A percentile compares a stretch with the other conserved stretches of the same genome.
Evolutionary conservation across 495 filamentous ascomycete genomes (phyloP).

Genomic region (Sordaria brevicollis): DNA sequence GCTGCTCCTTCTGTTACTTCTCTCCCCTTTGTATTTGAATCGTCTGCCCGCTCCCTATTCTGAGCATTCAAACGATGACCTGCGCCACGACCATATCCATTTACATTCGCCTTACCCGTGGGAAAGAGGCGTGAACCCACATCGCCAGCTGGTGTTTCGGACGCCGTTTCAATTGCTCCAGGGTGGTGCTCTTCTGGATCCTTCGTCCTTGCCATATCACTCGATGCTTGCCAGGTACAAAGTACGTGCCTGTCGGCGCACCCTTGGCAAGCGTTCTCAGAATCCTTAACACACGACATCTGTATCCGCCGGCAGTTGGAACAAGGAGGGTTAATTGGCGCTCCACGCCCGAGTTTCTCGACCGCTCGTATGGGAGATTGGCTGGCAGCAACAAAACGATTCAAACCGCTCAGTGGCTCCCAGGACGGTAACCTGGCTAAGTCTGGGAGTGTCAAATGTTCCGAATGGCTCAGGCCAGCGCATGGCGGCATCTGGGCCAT

Average conservation of each 20-base stretch:
- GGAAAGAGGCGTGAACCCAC: background rate
- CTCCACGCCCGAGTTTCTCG: constrained; percentile 63
- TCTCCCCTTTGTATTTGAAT: background rate
- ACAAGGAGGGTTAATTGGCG: constrained; percentile 65
- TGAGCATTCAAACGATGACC: background rate
- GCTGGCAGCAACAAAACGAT: constrained; percentile 17
- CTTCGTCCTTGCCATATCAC: background rate
- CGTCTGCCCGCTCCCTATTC: background rate
- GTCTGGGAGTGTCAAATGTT: constrained; percentile 17
- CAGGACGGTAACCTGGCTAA: background rate
- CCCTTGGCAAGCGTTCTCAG: constrained; percentile 66
- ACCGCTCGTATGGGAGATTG: constrained; percentile 62
- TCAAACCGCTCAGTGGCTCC: background rate
- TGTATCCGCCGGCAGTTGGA: constrained; percentile 71
- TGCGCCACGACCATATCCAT: background rate
- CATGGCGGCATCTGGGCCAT: background rate
- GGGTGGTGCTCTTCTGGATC: background rate
- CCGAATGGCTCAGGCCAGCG: background rate
- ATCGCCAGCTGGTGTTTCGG: background rate
- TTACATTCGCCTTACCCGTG: background rate
- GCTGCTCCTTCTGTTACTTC: background rate
- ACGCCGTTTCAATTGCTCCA: background rate
- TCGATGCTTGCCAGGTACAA: constrained; percentile 71
- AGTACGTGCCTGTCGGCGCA: constrained; percentile 85
- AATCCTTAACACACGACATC: constrained; percentile 74